Evolutionary conservation across 2,329 filamentous ascomycete genomes (phyloP).

Genomic region (Colletotrichum spaethianum): DNA sequence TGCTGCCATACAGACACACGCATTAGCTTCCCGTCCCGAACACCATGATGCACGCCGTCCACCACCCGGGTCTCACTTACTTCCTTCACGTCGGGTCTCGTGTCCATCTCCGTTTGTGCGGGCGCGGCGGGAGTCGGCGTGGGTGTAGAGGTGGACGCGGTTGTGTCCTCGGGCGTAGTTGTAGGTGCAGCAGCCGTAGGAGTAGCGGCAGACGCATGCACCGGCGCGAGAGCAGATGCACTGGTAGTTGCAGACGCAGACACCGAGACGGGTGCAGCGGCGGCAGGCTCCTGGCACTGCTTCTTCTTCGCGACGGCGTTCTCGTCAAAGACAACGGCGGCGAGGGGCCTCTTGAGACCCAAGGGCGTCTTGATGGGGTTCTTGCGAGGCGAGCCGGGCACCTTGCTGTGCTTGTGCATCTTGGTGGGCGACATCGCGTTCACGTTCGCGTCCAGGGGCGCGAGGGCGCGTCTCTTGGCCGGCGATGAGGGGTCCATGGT

Average conservation of each 20-base stretch:
- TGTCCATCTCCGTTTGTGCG: constrained; percentile 13
- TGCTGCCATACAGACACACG: background rate
- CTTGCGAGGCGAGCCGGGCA: constrained; percentile 33
- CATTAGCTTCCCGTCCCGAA: constrained; percentile 8
- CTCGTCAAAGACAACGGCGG: constrained; percentile 33
- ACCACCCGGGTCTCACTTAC: background rate
- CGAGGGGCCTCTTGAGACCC: constrained; percentile 39
- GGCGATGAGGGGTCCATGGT: constrained; percentile 52
- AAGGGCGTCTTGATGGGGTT: constrained; percentile 37
- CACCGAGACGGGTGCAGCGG: background rate
- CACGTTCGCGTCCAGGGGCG: constrained; percentile 62
- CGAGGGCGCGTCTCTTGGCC: constrained; percentile 64
- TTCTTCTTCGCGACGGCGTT: constrained; percentile 42
- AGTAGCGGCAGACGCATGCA: constrained; percentile 2
- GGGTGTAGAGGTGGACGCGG: constrained; percentile 1
- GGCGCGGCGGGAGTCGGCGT: constrained; percentile 3
- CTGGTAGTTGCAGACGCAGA: background rate
- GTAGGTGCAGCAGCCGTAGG: background rate
- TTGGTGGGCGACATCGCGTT: constrained; percentile 56
- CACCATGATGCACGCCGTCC: background rate
- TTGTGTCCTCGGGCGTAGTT: background rate
- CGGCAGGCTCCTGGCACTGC: constrained; percentile 43
- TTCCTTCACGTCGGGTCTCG: constrained; percentile 15
- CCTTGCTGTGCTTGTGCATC: constrained; percentile 43
- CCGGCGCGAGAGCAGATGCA: background rate